Percentiles rank a stretch among this genome's conserved stretches.
These are phyloP conservation scores for Irpex lacteus DNA, from an alignment of 1,284 basidiomycete genomes.

Conservation along the genomic window DNA sequence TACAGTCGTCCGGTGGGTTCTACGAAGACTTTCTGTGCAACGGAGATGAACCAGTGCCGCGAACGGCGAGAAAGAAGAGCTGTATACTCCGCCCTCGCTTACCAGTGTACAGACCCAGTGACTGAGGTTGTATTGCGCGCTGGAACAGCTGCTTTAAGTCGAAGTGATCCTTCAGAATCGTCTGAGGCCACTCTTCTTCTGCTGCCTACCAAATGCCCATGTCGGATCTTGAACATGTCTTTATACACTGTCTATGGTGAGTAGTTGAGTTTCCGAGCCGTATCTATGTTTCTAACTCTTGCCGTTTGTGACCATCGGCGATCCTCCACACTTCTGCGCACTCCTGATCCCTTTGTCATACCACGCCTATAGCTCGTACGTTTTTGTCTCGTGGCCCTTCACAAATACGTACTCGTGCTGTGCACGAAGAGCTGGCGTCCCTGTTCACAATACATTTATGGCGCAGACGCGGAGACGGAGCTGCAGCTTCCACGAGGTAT, in stretches of 20 bases:
- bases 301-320: background rate
- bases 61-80: background rate
- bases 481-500: background rate
- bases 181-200: background rate
- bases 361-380: background rate
- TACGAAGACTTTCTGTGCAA: background rate
- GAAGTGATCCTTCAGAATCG: background rate
- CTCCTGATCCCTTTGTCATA: background rate
- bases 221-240: background rate
- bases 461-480: no score
- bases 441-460: no score
- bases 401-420: background rate
- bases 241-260: background rate
- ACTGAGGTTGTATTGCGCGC: background rate
- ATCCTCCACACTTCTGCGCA: background rate
- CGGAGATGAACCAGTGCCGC: background rate
- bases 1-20: background rate
- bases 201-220: background rate
- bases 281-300: background rate
- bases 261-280: background rate
- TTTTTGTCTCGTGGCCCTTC: background rate
- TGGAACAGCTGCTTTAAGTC: background rate
- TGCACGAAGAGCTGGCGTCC: no score
- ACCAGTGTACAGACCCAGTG: background rate
- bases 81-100: background rate